Percentiles rank a stretch among this genome's conserved stretches.
Evolutionary conservation across 2,329 filamentous ascomycete species (phyloP).

Genomic region (Mycosphaerella sp.): DNA sequence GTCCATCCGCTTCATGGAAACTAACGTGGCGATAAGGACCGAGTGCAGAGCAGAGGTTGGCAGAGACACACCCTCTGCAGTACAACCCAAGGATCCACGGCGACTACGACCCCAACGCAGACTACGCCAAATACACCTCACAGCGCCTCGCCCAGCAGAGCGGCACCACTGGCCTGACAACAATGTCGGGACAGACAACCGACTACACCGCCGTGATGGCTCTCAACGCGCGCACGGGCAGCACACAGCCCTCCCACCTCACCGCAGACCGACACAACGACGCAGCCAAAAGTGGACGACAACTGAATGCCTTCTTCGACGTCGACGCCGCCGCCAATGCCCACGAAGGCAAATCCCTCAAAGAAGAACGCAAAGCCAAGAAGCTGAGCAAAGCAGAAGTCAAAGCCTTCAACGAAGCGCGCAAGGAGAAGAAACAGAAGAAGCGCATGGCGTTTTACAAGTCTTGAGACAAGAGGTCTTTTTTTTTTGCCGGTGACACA

Average conservation of each 20-base stretch:
- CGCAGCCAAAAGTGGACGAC: slow-evolving; percentile 76
- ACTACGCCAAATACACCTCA: slow-evolving; percentile 60
- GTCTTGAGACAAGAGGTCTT: no score
- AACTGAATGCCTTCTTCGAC: slow-evolving; percentile 94
- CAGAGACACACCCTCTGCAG: slow-evolving; percentile 40
- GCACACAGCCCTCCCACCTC: slow-evolving; percentile 64
- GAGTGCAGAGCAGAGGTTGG: background rate
- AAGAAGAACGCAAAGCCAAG: slow-evolving; percentile 81
- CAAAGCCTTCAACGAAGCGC: slow-evolving; percentile 86
- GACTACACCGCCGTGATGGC: slow-evolving; percentile 61
- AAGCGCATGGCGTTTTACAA: slow-evolving; percentile 86
- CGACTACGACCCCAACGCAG: slow-evolving; percentile 91
- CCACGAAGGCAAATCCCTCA: slow-evolving; percentile 83
- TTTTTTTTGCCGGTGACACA: no score
- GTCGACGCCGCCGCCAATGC: slow-evolving; percentile 85
- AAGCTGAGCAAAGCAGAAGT: slow-evolving; percentile 79
- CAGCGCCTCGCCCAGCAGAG: slow-evolving; percentile 33
- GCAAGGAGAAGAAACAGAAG: slow-evolving; percentile 84
- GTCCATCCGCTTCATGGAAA: background rate
- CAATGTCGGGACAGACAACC: slow-evolving; percentile 29
- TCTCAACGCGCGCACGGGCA: slow-evolving; percentile 90
- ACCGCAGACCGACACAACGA: slow-evolving; percentile 74
- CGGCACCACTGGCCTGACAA: slow-evolving; percentile 27
- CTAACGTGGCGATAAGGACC: background rate
- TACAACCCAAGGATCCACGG: slow-evolving; percentile 97